phyloP scores from a whole-genome alignment of 495 filamentous ascomycete species.

The Podospora pseudopauciseta region DNA sequence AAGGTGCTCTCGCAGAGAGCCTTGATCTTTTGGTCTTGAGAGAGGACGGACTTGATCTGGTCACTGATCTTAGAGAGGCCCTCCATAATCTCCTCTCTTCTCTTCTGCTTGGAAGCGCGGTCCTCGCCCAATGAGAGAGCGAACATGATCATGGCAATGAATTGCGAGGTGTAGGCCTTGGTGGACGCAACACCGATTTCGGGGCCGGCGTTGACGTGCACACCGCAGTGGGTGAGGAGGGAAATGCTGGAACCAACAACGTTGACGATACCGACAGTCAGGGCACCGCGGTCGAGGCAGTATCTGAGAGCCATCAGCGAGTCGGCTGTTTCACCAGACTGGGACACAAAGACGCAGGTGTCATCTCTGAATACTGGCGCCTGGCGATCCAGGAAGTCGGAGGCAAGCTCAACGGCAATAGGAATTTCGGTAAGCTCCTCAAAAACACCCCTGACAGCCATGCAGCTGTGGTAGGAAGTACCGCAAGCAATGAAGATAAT shows the following conservation, averaged over 20 bases:
- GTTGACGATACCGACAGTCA: constrained; percentile 98
- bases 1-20: constrained; percentile 82
- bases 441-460: constrained; percentile 96
- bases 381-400: constrained; percentile 94
- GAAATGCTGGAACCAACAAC: constrained; percentile 98
- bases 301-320: constrained; percentile 95
- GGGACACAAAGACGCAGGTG: constrained; percentile 97
- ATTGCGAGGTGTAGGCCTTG: constrained; percentile 98
- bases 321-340: constrained; percentile 98
- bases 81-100: constrained; percentile 95
- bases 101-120: constrained; percentile 86
- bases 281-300: constrained; percentile 92
- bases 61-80: constrained; percentile 79
- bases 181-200: constrained; percentile 99
- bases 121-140: constrained; percentile 93
- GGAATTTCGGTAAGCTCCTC: constrained; percentile 98
- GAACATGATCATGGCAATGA: constrained; percentile 99
- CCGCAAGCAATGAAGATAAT: constrained; percentile 99
- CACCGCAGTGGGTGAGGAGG: constrained; percentile 96
- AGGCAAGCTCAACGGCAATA: constrained; percentile 93
- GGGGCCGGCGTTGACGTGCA: constrained; percentile 97
- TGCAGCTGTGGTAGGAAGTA: constrained; percentile 97
- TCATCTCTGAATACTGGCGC: constrained; percentile 99
- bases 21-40: constrained; percentile 91
- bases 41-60: constrained; percentile 87